phyloP scores from a whole-genome alignment of 2,329 filamentous ascomycete species.

The Dactylellina haptotyla region DNA sequence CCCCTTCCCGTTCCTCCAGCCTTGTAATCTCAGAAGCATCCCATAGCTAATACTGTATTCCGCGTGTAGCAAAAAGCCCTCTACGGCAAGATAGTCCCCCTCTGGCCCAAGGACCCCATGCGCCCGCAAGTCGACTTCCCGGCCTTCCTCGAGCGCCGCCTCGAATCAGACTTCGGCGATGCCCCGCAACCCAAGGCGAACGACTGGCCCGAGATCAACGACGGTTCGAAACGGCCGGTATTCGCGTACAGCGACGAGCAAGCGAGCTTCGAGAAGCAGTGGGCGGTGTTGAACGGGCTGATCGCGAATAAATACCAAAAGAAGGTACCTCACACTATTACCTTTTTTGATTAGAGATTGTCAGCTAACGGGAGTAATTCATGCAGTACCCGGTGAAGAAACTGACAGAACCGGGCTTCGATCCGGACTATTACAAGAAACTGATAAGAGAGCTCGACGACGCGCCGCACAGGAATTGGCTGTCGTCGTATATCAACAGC shows the following conservation, averaged over 20 bases:
- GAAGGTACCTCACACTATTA: constrained; percentile 63
- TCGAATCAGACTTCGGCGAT: constrained; percentile 60
- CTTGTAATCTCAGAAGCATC: background rate
- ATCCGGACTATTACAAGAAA: constrained; percentile 73
- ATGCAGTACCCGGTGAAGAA: constrained; percentile 64
- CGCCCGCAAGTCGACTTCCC: constrained; percentile 73
- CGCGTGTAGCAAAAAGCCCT: constrained; percentile 53
- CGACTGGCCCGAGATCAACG: constrained; percentile 21
- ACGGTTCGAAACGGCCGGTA: constrained; percentile 16
- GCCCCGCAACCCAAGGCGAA: constrained; percentile 25
- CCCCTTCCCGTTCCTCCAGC: background rate
- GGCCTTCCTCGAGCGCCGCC: constrained; percentile 66
- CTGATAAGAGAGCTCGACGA: constrained; percentile 72
- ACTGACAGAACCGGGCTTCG: constrained; percentile 70
- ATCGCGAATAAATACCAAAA: constrained; percentile 70
- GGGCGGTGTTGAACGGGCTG: constrained; percentile 70
- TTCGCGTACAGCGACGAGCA: constrained; percentile 59
- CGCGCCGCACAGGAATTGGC: constrained; percentile 69
- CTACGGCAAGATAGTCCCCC: constrained; percentile 66
- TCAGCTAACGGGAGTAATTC: background rate
- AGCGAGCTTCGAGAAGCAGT: constrained; percentile 67
- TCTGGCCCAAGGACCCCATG: constrained; percentile 73
- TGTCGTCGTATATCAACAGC: constrained; percentile 67
- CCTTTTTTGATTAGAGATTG: background rate
- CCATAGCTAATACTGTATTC: constrained; percentile 7